Evolutionary conservation across 192 early-diverging fungal genomes (phyloP).

Genomic region (Coemansia asiatica): DNA sequence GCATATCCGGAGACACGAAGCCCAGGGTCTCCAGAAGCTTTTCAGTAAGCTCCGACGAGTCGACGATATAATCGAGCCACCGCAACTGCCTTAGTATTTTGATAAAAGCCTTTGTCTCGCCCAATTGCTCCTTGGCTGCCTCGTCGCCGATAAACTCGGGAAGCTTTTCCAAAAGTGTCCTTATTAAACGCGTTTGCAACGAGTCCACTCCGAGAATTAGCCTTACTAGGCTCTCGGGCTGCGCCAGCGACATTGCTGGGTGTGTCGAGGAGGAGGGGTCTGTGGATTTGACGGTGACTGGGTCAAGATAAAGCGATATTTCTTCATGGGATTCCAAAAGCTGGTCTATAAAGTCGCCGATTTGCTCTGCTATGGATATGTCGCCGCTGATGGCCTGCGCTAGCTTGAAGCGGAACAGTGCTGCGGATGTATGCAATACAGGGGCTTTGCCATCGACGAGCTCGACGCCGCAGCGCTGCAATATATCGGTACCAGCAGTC

Average conservation of each 20-base stretch:
- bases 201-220: constrained; percentile 61
- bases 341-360: constrained; percentile 29
- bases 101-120: constrained; percentile 54
- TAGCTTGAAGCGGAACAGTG: constrained; percentile 37
- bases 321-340: constrained; percentile 30
- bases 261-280: not conserved
- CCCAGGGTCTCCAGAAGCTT: constrained; percentile 70
- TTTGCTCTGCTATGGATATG: not conserved
- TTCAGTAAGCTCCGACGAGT: constrained; percentile 59
- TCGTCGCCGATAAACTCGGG: constrained; percentile 61
- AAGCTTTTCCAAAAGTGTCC: constrained; percentile 60
- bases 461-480: constrained; percentile 31
- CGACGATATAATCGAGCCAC: constrained; percentile 73
- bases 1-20: constrained; percentile 62
- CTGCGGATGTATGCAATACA: constrained; percentile 25
- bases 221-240: constrained; percentile 61
- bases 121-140: constrained; percentile 10
- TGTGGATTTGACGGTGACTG: constrained; percentile 6
- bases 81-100: constrained; percentile 71
- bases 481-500: constrained; percentile 9
- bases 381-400: constrained; percentile 14
- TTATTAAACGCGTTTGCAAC: constrained; percentile 60
- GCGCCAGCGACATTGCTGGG: not conserved
- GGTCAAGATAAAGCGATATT: constrained; percentile 32
- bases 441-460: constrained; percentile 9